These are phyloP conservation scores for Blumeria graminis DNA, from an alignment of 2,329 filamentous ascomycete genomes.

Conservation along the genomic window DNA sequence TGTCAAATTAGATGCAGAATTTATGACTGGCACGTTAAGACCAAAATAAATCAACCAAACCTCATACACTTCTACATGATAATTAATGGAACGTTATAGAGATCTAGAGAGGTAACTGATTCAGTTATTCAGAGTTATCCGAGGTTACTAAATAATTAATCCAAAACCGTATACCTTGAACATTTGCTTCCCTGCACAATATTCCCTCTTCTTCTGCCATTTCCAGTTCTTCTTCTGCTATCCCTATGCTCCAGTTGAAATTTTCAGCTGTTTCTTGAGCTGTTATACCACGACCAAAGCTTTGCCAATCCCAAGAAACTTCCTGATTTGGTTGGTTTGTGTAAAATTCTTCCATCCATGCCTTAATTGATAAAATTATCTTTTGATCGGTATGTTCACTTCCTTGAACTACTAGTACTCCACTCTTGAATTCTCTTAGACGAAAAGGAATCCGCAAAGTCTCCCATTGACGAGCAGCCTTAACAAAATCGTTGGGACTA, in stretches of 20 bases:
- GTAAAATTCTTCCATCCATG: slow-evolving; percentile 57
- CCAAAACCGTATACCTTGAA: slow-evolving; percentile 87
- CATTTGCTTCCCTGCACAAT: slow-evolving; percentile 71
- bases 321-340: slow-evolving; percentile 37
- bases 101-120: too few relatives aligned
- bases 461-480: slow-evolving; percentile 73
- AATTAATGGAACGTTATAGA: too few relatives aligned
- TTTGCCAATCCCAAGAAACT: slow-evolving; percentile 48
- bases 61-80: too few relatives aligned
- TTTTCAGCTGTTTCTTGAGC: slow-evolving; percentile 70
- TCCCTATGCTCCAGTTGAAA: slow-evolving; percentile 93
- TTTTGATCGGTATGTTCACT: slow-evolving; percentile 76
- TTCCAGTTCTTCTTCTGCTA: slow-evolving; percentile 82
- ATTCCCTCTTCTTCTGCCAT: slow-evolving; percentile 87
- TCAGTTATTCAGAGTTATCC: too few relatives aligned
- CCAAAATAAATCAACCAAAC: too few relatives aligned
- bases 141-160: slow-evolving; percentile 30
- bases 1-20: too few relatives aligned
- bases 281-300: slow-evolving; percentile 66
- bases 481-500: slow-evolving; percentile 75
- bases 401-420: slow-evolving; percentile 80
- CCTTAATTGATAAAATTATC: slow-evolving; percentile 50
- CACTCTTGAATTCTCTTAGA: slow-evolving; percentile 71
- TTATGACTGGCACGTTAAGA: too few relatives aligned
- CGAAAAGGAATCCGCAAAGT: slow-evolving; percentile 66